Evolutionary conservation across 1,284 basidiomycete genomes (phyloP).

Genomic region (Trichosporon coremiiforme): DNA sequence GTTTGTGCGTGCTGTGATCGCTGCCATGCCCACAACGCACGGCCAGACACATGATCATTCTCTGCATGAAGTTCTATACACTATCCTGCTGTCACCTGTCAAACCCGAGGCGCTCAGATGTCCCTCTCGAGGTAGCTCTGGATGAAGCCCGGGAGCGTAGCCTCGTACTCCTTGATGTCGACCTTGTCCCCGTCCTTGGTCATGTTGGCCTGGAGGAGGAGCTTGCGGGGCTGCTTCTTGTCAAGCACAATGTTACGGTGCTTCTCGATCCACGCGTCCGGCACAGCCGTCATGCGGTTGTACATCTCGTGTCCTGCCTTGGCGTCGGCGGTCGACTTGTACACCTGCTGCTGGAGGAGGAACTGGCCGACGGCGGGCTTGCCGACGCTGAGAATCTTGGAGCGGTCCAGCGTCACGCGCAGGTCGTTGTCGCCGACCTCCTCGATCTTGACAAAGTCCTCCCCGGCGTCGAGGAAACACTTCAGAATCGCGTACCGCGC

Average conservation of each 20-base stretch:
- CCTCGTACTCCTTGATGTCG: conserved; percentile 28
- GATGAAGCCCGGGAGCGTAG: conserved; percentile 27
- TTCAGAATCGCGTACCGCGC: conserved; percentile 32
- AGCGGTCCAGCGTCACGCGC: conserved; percentile 24
- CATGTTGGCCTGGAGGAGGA: conserved; percentile 34
- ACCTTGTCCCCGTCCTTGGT: conserved; percentile 26
- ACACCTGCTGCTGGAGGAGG: conserved; percentile 31
- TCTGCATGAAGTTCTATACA: background rate
- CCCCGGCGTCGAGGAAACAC: conserved; percentile 28
- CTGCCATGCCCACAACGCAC: background rate
- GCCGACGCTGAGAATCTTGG: conserved; percentile 27
- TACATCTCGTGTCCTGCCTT: conserved; percentile 27
- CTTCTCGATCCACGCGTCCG: conserved; percentile 26
- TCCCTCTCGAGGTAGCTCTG: conserved; percentile 30
- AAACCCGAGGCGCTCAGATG: conserved; percentile 12
- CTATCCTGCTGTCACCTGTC: background rate
- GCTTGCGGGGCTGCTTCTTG: conserved; percentile 32
- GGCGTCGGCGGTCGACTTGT: conserved; percentile 31
- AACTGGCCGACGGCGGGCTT: conserved; percentile 29
- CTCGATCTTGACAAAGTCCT: conserved; percentile 26
- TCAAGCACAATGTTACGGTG: conserved; percentile 29
- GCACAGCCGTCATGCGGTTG: conserved; percentile 22
- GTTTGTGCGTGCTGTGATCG: too few species aligned
- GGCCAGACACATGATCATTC: background rate
- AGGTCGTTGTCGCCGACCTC: conserved; percentile 28